Conservation (phyloP, 1,284 basidiomycete genomes). For the Heterobasidion occidentale region DNA sequence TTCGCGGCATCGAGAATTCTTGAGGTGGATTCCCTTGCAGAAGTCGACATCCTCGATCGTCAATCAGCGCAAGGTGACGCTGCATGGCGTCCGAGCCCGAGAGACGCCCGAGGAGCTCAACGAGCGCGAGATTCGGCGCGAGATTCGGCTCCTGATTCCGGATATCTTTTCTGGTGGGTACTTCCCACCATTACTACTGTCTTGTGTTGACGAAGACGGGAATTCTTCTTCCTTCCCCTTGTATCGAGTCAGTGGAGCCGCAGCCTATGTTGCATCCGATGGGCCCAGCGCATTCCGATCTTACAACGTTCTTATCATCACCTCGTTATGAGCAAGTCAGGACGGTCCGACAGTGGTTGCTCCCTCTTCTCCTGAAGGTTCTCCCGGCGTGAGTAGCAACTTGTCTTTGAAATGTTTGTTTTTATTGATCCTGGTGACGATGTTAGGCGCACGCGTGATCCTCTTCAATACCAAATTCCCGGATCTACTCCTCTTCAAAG, state of each 20-base stretch:
- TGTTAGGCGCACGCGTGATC: conserved; percentile 1
- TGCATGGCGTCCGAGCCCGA: conserved; percentile 60
- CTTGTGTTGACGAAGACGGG: neutral
- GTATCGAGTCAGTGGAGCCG: conserved; percentile 19
- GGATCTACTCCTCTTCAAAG: conserved; percentile 6
- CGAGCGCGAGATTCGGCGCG: conserved; percentile 60
- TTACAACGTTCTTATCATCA: conserved; percentile 38
- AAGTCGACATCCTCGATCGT: conserved; percentile 46
- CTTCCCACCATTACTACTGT: neutral
- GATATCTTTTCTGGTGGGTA: conserved; percentile 57
- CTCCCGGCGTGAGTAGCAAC: conserved; percentile 32
- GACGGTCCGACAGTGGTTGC: conserved; percentile 59
- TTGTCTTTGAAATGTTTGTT: neutral
- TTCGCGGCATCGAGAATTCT: conserved; percentile 61
- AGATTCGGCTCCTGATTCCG: conserved; percentile 57
- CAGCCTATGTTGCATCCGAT: conserved; percentile 22
- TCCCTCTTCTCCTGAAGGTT: conserved; percentile 53
- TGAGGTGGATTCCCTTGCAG: conserved; percentile 63
- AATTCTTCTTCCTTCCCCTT: neutral
- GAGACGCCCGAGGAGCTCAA: conserved; percentile 60
- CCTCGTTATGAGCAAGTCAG: conserved; percentile 66
- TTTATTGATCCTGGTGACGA: neutral
- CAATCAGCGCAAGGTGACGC: conserved; percentile 56
- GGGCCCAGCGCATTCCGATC: conserved; percentile 33
- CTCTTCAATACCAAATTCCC: conserved; percentile 2